phyloP scores from a whole-genome alignment of 2,329 filamentous ascomycete species.

The Epicoccum sorghinum region DNA sequence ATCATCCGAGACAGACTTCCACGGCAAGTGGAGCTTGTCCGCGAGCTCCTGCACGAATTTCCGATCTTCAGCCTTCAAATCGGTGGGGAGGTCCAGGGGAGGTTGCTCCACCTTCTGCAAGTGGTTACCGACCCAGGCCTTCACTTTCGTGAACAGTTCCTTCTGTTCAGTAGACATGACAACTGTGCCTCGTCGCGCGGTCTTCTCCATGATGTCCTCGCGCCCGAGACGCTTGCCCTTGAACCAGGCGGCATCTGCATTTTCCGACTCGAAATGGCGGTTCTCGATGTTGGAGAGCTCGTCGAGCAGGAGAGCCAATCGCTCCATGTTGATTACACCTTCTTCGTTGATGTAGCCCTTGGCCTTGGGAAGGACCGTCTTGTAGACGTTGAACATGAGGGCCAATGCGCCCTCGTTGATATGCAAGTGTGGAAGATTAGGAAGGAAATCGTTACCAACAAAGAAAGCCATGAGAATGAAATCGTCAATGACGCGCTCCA shows the following conservation, averaged over 20 bases:
- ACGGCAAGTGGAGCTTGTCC: conserved; percentile 68
- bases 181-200: conserved; percentile 66
- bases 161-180: conserved; percentile 81
- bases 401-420: conserved; percentile 98
- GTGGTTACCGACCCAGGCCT: conserved; percentile 78
- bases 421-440: conserved; percentile 92
- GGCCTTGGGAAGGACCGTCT: conserved; percentile 82
- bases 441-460: conserved; percentile 98
- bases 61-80: conserved; percentile 81
- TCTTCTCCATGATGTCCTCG: conserved; percentile 68
- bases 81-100: conserved; percentile 74
- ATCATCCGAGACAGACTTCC: conserved; percentile 68
- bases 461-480: conserved; percentile 99
- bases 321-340: conserved; percentile 85
- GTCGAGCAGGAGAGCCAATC: conserved; percentile 77
- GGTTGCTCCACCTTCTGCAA: conserved; percentile 49
- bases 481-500: conserved; percentile 97
- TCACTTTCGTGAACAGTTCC: conserved; percentile 79
- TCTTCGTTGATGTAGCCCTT: conserved; percentile 97
- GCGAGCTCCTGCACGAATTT: conserved; percentile 92
- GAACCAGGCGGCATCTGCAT: conserved; percentile 89
- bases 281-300: conserved; percentile 89
- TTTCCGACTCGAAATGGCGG: conserved; percentile 90
- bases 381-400: conserved; percentile 97
- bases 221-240: conserved; percentile 81